Evolutionary conservation across 1,284 basidiomycete species (phyloP), one percentile per base, ranked within the genome.

Genomic region (Ceratorhiza oryzae-sativae): DNA sequence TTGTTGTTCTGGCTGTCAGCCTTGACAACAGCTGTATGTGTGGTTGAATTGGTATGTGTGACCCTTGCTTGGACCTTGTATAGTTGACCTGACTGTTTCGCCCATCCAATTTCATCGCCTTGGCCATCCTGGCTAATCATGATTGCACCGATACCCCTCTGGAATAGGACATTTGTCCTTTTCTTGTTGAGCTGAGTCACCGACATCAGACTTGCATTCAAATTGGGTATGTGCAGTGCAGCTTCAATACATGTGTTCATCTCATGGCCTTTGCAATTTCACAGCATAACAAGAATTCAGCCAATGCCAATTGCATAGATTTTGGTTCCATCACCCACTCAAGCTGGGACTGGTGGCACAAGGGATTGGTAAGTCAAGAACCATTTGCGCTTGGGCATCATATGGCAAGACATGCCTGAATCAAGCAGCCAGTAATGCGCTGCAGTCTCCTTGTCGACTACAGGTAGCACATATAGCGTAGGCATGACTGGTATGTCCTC

Each of bases 51-150:
- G 18, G 59, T 25, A 25, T 45, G 59, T 41, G 20, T 62, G 15
- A 62, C 42, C 48, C 27, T 41, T 9, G 60, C 60, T 12, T 62
- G 15, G 13, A 62, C n/a, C 60, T 34, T 62, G 60, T 62, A 46
- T 25, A 62, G 51, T 15, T 32, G 27, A 27, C 45, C 60, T 10
- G 18, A 3, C 8, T 46, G 3, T 5, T 41, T 18, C 45, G 60
- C 60, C 12, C 20, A 62, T 10, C 42, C 45, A 25, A 62, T 48
- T 32, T 42, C 27, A 2, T 5, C n/a, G 41, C 60, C 60, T n/a
- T 27, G 39, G 18, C 60, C 42, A 27, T 62, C n/a, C 12, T 62
- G 27, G 20, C 39, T 20, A 48, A 62, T 12, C 9, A 62, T 25
- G 18, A 46, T 6, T 30, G 42, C 42, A 8, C 60, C 41, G 10